phyloP scores from a whole-genome alignment of 805 yeast genomes.

The Lachancea kluyveri region DNA sequence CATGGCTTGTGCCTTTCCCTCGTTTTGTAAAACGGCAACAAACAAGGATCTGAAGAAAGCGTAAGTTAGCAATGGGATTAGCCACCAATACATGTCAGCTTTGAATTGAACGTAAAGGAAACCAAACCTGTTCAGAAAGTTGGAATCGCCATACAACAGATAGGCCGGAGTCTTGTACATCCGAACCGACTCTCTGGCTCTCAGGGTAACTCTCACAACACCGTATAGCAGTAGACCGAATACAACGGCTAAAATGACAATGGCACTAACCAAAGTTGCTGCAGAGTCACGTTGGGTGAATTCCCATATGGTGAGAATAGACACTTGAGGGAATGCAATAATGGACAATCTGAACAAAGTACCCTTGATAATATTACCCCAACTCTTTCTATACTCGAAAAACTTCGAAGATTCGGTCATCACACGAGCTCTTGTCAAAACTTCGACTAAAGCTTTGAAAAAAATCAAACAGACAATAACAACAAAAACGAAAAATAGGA shows the following conservation, averaged over 20 bases:
- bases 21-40: conserved; percentile 76
- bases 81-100: conserved; percentile 83
- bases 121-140: conserved; percentile 79
- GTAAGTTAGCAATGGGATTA: conserved; percentile 57
- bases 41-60: conserved; percentile 69
- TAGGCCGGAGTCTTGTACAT: conserved; percentile 90
- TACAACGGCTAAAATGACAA: conserved; percentile 54
- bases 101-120: conserved; percentile 87
- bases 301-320: conserved; percentile 83
- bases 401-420: conserved; percentile 57
- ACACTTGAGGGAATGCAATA: conserved; percentile 83
- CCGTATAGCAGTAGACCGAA: conserved; percentile 64
- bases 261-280: conserved; percentile 77
- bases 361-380: conserved; percentile 85
- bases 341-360: conserved; percentile 76
- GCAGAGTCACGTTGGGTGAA: conserved; percentile 76
- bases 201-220: conserved; percentile 60
- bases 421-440: conserved; percentile 48
- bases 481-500: conserved; percentile 67
- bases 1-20: conserved; percentile 79
- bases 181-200: conserved; percentile 65
- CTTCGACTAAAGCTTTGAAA: conserved; percentile 67
- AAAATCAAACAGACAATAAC: conserved; percentile 48
- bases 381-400: conserved; percentile 70
- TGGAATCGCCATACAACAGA: conserved; percentile 76